phyloP scores from a whole-genome alignment of 495 filamentous ascomycete species.

The Aspergillus indologenus region DNA sequence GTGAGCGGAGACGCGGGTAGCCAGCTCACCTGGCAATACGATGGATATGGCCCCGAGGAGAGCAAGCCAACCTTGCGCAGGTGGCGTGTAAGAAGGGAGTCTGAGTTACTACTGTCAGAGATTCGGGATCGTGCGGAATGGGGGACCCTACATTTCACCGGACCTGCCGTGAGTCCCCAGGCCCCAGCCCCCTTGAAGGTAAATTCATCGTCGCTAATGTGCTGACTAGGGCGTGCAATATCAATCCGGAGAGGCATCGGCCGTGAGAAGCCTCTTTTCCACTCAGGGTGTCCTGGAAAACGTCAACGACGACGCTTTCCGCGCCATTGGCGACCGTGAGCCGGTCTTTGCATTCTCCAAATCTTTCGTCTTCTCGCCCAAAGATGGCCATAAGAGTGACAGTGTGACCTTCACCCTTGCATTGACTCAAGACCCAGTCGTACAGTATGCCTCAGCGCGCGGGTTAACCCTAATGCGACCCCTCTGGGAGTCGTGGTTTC shows the following conservation, averaged over 20 bases:
- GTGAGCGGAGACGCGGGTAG: slow-evolving; percentile 70
- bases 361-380: slow-evolving; percentile 55
- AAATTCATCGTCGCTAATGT: slow-evolving; percentile 18
- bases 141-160: slow-evolving; percentile 80
- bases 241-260: slow-evolving; percentile 66
- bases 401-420: slow-evolving; percentile 80
- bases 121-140: slow-evolving; percentile 78
- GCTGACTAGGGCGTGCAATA: slow-evolving; percentile 51
- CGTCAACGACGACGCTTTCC: slow-evolving; percentile 59
- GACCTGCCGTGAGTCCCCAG: slow-evolving; percentile 51
- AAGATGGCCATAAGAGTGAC: slow-evolving; percentile 25
- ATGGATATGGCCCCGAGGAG: slow-evolving; percentile 34
- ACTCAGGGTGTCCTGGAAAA: slow-evolving; percentile 64
- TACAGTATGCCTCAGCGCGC: slow-evolving; percentile 79
- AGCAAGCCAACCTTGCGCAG: slow-evolving; percentile 44
- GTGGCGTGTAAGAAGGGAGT: slow-evolving; percentile 61
- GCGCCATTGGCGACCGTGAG: slow-evolving; percentile 76
- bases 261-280: slow-evolving; percentile 71
- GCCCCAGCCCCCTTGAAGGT: not conserved
- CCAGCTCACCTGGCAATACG: slow-evolving; percentile 66
- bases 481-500: slow-evolving; percentile 77
- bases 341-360: slow-evolving; percentile 92
- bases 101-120: slow-evolving; percentile 72
- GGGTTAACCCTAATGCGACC: slow-evolving; percentile 83
- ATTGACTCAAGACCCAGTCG: slow-evolving; percentile 77